Conservation (phyloP, 768 basidiomycete genomes). For the Leccinellum luteum region DNA sequence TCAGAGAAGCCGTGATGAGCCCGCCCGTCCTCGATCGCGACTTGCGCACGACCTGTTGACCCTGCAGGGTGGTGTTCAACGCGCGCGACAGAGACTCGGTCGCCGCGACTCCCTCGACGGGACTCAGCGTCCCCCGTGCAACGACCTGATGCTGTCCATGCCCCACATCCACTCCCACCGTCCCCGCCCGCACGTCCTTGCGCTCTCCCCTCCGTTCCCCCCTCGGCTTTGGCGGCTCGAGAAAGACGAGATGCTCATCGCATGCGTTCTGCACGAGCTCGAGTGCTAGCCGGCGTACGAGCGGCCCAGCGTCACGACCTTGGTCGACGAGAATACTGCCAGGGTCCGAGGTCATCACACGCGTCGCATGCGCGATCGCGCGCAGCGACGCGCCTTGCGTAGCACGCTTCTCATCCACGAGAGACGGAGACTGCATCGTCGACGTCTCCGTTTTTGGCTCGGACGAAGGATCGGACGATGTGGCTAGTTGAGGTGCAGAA, state of each 20-base stretch:
- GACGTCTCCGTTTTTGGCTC: conserved; percentile 28
- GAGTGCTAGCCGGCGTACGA: conserved; percentile 64
- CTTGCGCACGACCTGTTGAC: conserved; percentile 30
- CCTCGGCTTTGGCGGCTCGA: conserved; percentile 38
- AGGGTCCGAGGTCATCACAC: conserved; percentile 83
- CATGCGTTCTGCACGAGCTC: conserved; percentile 67
- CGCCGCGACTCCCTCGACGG: conserved; percentile 41
- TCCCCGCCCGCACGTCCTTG: neutral
- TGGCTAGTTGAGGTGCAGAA: conserved; percentile 30
- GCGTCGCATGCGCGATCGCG: conserved; percentile 79
- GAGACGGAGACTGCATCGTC: conserved; percentile 26
- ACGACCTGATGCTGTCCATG: conserved; percentile 25
- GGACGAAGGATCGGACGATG: conserved; percentile 13
- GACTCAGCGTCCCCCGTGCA: conserved; percentile 43
- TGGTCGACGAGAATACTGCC: conserved; percentile 71
- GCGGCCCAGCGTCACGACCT: conserved; percentile 57
- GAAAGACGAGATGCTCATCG: conserved; percentile 53
- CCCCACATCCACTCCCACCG: conserved; percentile 21
- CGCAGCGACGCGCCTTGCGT: conserved; percentile 66
- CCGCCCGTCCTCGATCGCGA: conserved; percentile 37
- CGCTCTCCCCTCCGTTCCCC: conserved; percentile 41
- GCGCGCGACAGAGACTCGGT: conserved; percentile 47
- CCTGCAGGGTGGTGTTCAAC: conserved; percentile 38
- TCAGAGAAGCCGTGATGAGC: conserved; percentile 40
- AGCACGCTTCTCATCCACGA: conserved; percentile 28